A percentile compares a stretch with the other conserved stretches of the same genome.
phyloP scores from a whole-genome alignment of 495 filamentous ascomycete genomes.

The Aspergillus hancockii region DNA sequence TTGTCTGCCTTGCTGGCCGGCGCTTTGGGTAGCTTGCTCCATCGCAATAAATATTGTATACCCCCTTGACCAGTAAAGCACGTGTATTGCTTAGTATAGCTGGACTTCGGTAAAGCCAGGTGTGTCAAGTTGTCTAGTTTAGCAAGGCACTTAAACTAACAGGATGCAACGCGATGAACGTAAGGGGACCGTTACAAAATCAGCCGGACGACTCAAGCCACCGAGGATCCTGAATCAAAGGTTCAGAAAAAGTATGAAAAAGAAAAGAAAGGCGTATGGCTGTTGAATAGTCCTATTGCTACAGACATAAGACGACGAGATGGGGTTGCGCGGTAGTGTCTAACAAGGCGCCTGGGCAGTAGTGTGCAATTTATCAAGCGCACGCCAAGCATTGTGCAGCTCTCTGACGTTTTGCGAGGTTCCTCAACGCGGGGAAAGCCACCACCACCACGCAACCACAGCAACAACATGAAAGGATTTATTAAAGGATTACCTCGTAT shows the following conservation, averaged over 20 bases:
- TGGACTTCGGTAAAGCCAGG: neutral
- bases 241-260: neutral
- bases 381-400: conserved; percentile 1
- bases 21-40: conserved; percentile 56
- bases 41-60: conserved; percentile 34
- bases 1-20: conserved; percentile 57
- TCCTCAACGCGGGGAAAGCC: conserved; percentile 1
- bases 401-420: conserved; percentile 5
- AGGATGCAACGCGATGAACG: neutral
- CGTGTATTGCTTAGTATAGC: neutral
- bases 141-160: neutral
- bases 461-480: neutral
- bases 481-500: neutral
- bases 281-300: neutral
- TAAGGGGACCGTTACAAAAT: neutral
- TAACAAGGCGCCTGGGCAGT: neutral
- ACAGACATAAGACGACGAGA: neutral
- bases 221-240: neutral
- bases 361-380: neutral
- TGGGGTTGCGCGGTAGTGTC: neutral
- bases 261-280: neutral
- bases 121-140: neutral
- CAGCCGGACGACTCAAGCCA: neutral
- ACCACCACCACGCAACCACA: neutral
- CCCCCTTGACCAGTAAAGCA: neutral